Percentiles rank a stretch among this genome's conserved stretches.
phyloP scores from a whole-genome alignment of 2,329 filamentous ascomycete genomes.

The Microascus cirrosus region DNA sequence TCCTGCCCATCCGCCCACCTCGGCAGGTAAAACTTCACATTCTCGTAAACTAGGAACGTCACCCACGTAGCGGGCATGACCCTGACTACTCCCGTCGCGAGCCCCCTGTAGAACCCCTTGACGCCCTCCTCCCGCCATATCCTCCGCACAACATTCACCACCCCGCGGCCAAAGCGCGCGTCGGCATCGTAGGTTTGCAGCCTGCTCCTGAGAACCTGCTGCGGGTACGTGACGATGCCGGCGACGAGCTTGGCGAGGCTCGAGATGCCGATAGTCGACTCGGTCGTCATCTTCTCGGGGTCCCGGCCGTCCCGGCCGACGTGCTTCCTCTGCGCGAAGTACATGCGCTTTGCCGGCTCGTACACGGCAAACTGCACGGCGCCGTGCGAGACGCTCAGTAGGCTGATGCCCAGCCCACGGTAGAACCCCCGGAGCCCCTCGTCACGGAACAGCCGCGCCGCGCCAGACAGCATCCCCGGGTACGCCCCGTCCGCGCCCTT shows the following conservation, averaged over 20 bases:
- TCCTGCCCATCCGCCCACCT: background rate
- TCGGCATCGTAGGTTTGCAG: constrained; percentile 84
- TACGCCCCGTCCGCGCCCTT: constrained; percentile 68
- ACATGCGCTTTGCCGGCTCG: constrained; percentile 53
- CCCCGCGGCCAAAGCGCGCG: constrained; percentile 58
- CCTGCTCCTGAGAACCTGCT: constrained; percentile 81
- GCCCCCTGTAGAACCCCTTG: constrained; percentile 80
- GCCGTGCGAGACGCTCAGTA: constrained; percentile 83
- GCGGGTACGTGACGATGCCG: constrained; percentile 84
- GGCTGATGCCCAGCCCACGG: constrained; percentile 69
- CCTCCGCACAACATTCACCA: constrained; percentile 57
- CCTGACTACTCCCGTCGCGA: constrained; percentile 79
- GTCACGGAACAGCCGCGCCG: constrained; percentile 49
- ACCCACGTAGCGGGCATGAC: constrained; percentile 94
- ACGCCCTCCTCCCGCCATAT: constrained; percentile 73
- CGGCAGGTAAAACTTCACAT: constrained; percentile 64
- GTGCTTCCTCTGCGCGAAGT: constrained; percentile 29
- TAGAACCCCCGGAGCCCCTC: constrained; percentile 81
- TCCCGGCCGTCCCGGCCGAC: constrained; percentile 1
- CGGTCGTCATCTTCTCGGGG: constrained; percentile 29
- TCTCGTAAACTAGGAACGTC: constrained; percentile 95
- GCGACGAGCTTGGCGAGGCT: constrained; percentile 77
- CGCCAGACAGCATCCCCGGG: constrained; percentile 61
- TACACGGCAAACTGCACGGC: constrained; percentile 96
- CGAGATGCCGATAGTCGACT: constrained; percentile 72